These are phyloP conservation scores for Stephania yunnanensis DNA, from an alignment of 164 flowering plant genomes.

Conservation along the genomic window DNA sequence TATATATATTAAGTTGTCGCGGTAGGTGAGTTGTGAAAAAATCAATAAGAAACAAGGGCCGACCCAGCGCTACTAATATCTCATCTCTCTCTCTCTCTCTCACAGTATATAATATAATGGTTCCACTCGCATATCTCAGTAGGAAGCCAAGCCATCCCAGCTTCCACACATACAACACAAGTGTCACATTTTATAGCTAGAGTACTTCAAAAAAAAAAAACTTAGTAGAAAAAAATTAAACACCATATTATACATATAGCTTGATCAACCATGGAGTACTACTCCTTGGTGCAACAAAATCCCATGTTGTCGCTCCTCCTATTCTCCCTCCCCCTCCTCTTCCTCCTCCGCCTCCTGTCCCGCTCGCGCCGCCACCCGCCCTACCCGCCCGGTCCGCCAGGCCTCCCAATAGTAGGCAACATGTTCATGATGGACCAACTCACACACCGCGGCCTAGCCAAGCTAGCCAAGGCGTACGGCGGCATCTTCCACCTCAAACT, in stretches of 20 bases:
- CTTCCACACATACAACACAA: background rate
- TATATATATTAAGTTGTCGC: background rate
- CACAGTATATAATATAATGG: no score
- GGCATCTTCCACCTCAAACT: constrained; percentile 56
- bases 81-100: no score
- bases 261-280: constrained; percentile 17
- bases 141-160: background rate
- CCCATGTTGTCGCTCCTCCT: constrained; percentile 16
- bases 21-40: background rate
- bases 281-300: constrained; percentile 4
- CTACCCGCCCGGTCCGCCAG: constrained; percentile 71
- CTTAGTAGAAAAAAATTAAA: no score
- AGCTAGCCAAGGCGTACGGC: constrained; percentile 55
- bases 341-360: constrained; percentile 19
- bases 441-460: constrained; percentile 78
- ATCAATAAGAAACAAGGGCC: background rate
- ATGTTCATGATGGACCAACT: constrained; percentile 72
- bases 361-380: constrained; percentile 33
- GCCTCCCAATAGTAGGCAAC: constrained; percentile 69
- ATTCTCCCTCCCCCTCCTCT: constrained; percentile 21
- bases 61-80: no score
- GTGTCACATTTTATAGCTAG: background rate
- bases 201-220: no score
- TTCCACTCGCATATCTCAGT: background rate
- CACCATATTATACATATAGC: no score